These are phyloP conservation scores for Colletotrichum eremochloae DNA, from an alignment of 2,329 filamentous ascomycete species.

Conservation along the genomic window DNA sequence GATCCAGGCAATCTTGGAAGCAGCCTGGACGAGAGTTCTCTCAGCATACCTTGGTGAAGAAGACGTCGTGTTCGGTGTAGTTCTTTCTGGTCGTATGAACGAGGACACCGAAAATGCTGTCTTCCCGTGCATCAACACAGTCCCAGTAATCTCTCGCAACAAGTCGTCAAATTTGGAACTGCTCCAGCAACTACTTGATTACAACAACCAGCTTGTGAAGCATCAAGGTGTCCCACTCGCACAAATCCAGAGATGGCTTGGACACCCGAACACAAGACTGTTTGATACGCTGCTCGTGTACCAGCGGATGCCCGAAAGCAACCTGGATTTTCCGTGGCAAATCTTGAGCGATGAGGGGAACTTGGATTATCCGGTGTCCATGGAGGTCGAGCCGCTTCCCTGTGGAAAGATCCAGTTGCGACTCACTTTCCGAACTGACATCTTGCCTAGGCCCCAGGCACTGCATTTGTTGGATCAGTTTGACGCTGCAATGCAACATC, in stretches of 20 bases:
- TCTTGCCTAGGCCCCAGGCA: slow-evolving; percentile 79
- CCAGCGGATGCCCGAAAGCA: slow-evolving; percentile 68
- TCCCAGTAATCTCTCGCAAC: slow-evolving; percentile 77
- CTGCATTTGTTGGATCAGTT: slow-evolving; percentile 77
- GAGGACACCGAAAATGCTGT: slow-evolving; percentile 70
- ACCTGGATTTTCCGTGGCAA: slow-evolving; percentile 64
- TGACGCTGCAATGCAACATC: slow-evolving; percentile 72
- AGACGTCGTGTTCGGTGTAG: slow-evolving; percentile 82
- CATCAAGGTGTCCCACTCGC: slow-evolving; percentile 80
- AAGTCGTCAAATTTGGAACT: slow-evolving; percentile 67
- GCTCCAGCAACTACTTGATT: slow-evolving; percentile 73
- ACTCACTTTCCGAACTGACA: slow-evolving; percentile 73
- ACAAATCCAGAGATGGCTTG: slow-evolving; percentile 80
- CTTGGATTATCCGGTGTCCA: slow-evolving; percentile 83
- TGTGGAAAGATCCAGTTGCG: slow-evolving; percentile 68
- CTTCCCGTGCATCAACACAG: slow-evolving; percentile 86
- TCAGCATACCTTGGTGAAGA: slow-evolving; percentile 82
- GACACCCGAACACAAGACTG: slow-evolving; percentile 72
- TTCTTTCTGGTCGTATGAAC: slow-evolving; percentile 80
- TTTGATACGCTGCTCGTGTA: slow-evolving; percentile 92
- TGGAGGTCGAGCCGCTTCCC: slow-evolving; percentile 77
- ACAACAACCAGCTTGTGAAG: slow-evolving; percentile 74
- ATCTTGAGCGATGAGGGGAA: slow-evolving; percentile 74
- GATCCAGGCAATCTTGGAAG: slow-evolving; percentile 81
- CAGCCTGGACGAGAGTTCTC: slow-evolving; percentile 82